Percentiles rank a stretch among this genome's conserved stretches.
phyloP scores from a whole-genome alignment of 306 rosid genomes.

The Prunus armeniaca region DNA sequence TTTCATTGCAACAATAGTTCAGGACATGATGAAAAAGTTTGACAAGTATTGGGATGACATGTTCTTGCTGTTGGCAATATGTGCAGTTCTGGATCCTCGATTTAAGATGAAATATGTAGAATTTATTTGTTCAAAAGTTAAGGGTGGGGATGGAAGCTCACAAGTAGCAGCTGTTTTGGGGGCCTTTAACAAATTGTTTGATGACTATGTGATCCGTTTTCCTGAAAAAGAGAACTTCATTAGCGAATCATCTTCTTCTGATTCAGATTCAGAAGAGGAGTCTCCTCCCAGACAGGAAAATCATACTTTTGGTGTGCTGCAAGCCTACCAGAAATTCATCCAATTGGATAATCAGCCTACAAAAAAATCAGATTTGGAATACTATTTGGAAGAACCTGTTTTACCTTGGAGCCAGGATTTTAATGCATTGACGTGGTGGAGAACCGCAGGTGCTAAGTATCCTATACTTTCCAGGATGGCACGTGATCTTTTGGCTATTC shows the following conservation, averaged over 20 bases:
- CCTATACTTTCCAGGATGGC: slow-evolving; percentile 15
- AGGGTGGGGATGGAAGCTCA: not conserved
- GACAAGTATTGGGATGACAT: slow-evolving; percentile 12
- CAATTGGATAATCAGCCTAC: not conserved
- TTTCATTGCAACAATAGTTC: slow-evolving; percentile 5
- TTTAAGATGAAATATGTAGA: slow-evolving; percentile 23
- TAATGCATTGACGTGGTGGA: slow-evolving; percentile 10
- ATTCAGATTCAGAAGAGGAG: not conserved
- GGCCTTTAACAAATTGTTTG: slow-evolving; percentile 2
- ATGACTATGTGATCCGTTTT: slow-evolving; percentile 3
- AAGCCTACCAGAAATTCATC: not conserved
- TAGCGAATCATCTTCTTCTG: not conserved
- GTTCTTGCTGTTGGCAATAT: slow-evolving; percentile 18
- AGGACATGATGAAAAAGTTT: slow-evolving; percentile 3
- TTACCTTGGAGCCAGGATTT: slow-evolving; percentile 16
- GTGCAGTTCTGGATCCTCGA: slow-evolving; percentile 22
- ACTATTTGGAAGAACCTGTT: slow-evolving; percentile 16
- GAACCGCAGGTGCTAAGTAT: not conserved
- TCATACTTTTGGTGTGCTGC: slow-evolving; percentile 1
- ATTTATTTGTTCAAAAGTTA: not conserved
- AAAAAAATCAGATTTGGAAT: not conserved
- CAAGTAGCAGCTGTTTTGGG: slow-evolving; percentile 8
- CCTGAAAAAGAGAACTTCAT: not conserved
- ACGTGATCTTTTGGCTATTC: slow-evolving; percentile 9
- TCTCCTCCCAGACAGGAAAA: not conserved